Evolutionary conservation across 2,329 filamentous ascomycete species (phyloP).

Genomic region (Colletotrichum salicis): DNA sequence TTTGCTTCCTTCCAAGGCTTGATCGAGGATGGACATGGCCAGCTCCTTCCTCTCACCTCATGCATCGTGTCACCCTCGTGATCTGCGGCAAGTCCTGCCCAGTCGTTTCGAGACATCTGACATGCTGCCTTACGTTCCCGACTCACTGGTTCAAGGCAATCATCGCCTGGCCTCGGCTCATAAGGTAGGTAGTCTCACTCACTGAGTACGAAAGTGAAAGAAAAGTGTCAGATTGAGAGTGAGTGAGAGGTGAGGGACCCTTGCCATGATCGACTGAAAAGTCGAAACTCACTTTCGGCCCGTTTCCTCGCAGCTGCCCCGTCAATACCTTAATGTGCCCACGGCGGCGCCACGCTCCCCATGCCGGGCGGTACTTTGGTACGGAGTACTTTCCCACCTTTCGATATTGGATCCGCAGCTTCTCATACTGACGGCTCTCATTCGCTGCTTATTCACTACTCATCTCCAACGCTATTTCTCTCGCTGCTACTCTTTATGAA

Average conservation of each 20-base stretch:
- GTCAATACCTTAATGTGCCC: neutral
- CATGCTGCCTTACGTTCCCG: neutral
- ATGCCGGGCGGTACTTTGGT: neutral
- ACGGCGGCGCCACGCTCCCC: neutral
- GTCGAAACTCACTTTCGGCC: slow-evolving; percentile 28
- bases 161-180: slow-evolving; percentile 3
- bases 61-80: neutral
- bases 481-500: slow-evolving; percentile 1
- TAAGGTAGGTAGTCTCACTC: neutral
- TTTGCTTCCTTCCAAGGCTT: neutral
- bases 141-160: neutral
- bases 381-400: neutral
- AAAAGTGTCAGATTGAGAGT: too few relatives aligned
- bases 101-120: neutral
- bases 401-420: neutral
- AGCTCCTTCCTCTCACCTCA: neutral
- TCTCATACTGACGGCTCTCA: neutral
- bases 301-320: slow-evolving; percentile 16
- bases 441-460: slow-evolving; percentile 1
- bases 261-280: slow-evolving; percentile 15
- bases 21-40: too few relatives aligned
- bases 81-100: neutral
- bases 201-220: too few relatives aligned
- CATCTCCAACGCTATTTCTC: slow-evolving; percentile 21
- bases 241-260: neutral